Conservation (phyloP, 306 rosid genomes). For the Crataegus laevigata region DNA sequence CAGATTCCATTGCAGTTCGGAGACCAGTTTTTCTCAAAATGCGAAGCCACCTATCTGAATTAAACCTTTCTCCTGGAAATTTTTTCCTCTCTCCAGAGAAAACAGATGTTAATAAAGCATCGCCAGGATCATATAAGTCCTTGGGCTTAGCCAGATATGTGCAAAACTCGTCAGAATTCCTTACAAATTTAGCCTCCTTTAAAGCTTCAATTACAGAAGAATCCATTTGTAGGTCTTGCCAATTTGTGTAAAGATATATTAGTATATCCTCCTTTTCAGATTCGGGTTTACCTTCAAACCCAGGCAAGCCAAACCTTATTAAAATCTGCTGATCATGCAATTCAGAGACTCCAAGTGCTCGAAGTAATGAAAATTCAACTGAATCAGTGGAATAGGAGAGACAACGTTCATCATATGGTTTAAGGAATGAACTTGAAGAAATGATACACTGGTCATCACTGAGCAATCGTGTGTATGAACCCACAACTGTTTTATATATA, state of each 20-base stretch:
- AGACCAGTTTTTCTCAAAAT: slow-evolving; percentile 86
- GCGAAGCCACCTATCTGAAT: slow-evolving; percentile 77
- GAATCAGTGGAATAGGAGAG: slow-evolving; percentile 68
- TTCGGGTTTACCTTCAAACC: slow-evolving; percentile 64
- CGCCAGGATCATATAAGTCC: slow-evolving; percentile 84
- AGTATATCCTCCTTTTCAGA: slow-evolving; percentile 68
- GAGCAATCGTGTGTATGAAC: slow-evolving; percentile 66
- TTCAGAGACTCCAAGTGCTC: slow-evolving; percentile 73
- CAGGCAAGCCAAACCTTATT: slow-evolving; percentile 80
- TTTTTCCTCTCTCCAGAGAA: slow-evolving; percentile 83
- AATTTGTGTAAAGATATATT: slow-evolving; percentile 63
- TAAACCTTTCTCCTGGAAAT: slow-evolving; percentile 96
- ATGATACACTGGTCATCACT: slow-evolving; percentile 75
- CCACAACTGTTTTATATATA: slow-evolving; percentile 80
- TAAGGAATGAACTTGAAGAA: slow-evolving; percentile 76
- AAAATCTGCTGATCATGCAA: slow-evolving; percentile 80
- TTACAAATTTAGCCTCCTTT: slow-evolving; percentile 75
- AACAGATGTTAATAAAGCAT: slow-evolving; percentile 74
- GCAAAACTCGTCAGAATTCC: slow-evolving; percentile 82
- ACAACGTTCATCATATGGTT: slow-evolving; percentile 70
- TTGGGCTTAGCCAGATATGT: slow-evolving; percentile 58
- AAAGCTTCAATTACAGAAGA: slow-evolving; percentile 59
- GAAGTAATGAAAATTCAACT: slow-evolving; percentile 62
- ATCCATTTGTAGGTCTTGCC: slow-evolving; percentile 86
- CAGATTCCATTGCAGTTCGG: slow-evolving; percentile 69